Evolutionary conservation across 805 yeast species (phyloP).

Genomic region (Clavispora fructus): DNA sequence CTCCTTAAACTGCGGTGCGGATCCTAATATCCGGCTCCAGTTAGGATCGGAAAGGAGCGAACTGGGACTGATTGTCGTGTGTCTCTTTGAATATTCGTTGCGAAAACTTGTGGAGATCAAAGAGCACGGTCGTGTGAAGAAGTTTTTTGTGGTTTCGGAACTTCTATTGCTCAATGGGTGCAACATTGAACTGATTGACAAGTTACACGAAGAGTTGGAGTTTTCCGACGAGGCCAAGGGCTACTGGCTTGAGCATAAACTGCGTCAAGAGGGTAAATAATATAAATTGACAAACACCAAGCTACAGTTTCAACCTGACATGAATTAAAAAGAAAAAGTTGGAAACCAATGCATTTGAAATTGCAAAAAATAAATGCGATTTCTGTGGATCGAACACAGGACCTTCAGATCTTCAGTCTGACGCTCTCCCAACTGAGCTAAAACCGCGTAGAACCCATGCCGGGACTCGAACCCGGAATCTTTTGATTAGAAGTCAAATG

Average conservation of each 20-base stretch:
- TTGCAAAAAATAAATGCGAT: slow-evolving; percentile 5
- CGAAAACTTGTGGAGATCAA: slow-evolving; percentile 31
- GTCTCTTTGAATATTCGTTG: slow-evolving; percentile 47
- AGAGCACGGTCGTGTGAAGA: slow-evolving; percentile 6
- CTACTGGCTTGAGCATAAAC: slow-evolving; percentile 47
- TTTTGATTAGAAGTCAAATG: slow-evolving; percentile 18
- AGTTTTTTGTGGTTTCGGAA: slow-evolving; percentile 48
- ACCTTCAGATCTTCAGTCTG: slow-evolving; percentile 25
- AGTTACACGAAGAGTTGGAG: slow-evolving; percentile 27
- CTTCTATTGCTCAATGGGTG: slow-evolving; percentile 54
- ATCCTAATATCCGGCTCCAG: slow-evolving; percentile 38
- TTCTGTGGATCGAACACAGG: slow-evolving; percentile 16
- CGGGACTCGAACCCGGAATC: slow-evolving; percentile 20
- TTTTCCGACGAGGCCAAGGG: slow-evolving; percentile 42
- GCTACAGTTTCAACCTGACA: no score
- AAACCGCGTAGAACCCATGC: slow-evolving; percentile 15
- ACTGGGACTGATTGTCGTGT: slow-evolving; percentile 17
- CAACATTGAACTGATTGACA: slow-evolving; percentile 30
- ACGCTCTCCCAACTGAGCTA: slow-evolving; percentile 29
- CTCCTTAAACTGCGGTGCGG: slow-evolving; percentile 45
- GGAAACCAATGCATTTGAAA: not conserved
- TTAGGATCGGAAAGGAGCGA: slow-evolving; percentile 15
- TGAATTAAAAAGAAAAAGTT: not conserved
- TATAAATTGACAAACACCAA: not conserved
- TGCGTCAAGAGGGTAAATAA: not conserved